Percentiles rank a stretch among this genome's conserved stretches.
Conservation (phyloP, 345 rosid species). For the Aquilaria malaccensis region DNA sequence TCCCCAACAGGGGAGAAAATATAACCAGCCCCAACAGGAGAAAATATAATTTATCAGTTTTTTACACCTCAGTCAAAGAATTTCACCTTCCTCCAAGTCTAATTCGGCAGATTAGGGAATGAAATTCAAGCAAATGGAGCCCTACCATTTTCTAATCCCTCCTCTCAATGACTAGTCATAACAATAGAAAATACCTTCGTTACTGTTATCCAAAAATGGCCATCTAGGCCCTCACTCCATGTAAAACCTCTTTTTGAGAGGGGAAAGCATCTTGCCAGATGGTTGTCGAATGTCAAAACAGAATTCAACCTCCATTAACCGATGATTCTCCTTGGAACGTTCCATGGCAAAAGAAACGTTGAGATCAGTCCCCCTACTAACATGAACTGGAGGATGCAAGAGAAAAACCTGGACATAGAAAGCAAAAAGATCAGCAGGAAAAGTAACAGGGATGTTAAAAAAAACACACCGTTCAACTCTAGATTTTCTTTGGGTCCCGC, state of each 20-base stretch:
- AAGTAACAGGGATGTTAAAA: no score
- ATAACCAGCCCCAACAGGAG: no score
- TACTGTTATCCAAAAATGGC: background rate
- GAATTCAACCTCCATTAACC: constrained; percentile 84
- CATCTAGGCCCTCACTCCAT: constrained; percentile 52
- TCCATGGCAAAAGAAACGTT: constrained; percentile 61
- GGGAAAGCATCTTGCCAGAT: constrained; percentile 42
- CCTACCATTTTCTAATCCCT: background rate
- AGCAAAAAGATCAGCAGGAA: background rate
- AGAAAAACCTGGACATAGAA: constrained; percentile 59
- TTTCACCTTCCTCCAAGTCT: no score
- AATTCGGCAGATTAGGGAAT: background rate
- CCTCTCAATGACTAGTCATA: constrained; percentile 2
- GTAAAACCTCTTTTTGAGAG: constrained; percentile 50
- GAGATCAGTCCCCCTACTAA: constrained; percentile 51
- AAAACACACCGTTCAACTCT: no score
- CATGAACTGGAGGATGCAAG: constrained; percentile 38
- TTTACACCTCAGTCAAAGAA: no score
- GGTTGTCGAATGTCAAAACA: constrained; percentile 47
- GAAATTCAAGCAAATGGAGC: background rate
- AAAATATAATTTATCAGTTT: no score
- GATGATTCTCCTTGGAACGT: constrained; percentile 81
- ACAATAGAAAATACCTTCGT: constrained; percentile 9
- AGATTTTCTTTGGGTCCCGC: no score
- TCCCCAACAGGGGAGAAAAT: no score